phyloP scores from a whole-genome alignment of 345 rosid species.

The Brassica cretica region DNA sequence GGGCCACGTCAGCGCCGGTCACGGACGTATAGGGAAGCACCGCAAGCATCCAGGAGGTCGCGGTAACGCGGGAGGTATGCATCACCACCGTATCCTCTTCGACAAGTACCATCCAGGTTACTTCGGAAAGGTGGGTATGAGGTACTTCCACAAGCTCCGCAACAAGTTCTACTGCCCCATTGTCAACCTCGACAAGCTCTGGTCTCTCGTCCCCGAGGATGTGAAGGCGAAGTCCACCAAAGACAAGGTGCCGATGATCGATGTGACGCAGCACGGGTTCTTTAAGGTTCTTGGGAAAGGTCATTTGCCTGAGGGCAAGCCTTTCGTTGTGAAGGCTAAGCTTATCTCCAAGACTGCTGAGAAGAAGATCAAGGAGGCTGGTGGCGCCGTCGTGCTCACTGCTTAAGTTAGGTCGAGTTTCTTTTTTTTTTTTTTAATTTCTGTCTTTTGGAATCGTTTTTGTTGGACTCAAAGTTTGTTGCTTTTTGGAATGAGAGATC shows the following conservation, averaged over 20 bases:
- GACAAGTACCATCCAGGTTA: constrained; percentile 81
- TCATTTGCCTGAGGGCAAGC: constrained; percentile 52
- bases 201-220: constrained; percentile 62
- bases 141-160: constrained; percentile 69
- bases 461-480: constrained; percentile 22
- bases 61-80: constrained; percentile 64
- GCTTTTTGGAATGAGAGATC: constrained; percentile 11
- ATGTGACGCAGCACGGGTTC: constrained; percentile 60
- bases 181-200: constrained; percentile 67
- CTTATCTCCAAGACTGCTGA: constrained; percentile 61
- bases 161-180: constrained; percentile 67
- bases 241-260: constrained; percentile 58
- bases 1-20: constrained; percentile 79
- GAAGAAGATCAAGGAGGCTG: constrained; percentile 72
- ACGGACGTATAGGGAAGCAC: constrained; percentile 78
- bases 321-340: constrained; percentile 65
- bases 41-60: constrained; percentile 76
- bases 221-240: constrained; percentile 54
- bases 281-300: constrained; percentile 64
- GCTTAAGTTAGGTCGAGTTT: constrained; percentile 32
- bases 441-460: background rate
- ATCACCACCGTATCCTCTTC: constrained; percentile 73
- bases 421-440: background rate
- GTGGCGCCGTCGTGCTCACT: constrained; percentile 60
- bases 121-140: constrained; percentile 49